These are phyloP conservation scores for Raddia distichophylla DNA, from an alignment of 176 grass and related monocot species.

Conservation along the genomic window DNA sequence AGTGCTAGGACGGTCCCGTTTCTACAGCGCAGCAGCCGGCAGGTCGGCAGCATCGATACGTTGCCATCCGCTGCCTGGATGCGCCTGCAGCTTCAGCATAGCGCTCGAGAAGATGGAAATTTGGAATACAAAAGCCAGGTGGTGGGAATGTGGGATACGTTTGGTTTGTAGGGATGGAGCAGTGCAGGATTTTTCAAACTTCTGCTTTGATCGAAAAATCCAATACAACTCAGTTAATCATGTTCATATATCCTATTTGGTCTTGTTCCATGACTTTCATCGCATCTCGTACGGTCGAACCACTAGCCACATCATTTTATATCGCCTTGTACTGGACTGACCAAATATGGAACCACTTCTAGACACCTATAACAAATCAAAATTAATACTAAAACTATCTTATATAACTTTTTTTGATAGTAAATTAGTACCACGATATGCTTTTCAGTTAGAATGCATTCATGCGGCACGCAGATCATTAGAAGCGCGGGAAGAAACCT, in stretches of 20 bases:
- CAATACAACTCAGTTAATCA: too few relatives aligned
- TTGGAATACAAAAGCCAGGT: too few relatives aligned
- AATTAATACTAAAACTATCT: neutral
- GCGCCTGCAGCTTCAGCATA: neutral
- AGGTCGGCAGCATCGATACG: conserved; percentile 7
- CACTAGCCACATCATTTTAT: too few relatives aligned
- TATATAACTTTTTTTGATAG: neutral
- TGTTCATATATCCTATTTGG: too few relatives aligned
- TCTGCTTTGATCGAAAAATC: too few relatives aligned
- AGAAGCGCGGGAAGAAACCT: conserved; percentile 32
- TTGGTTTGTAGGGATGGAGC: too few relatives aligned
- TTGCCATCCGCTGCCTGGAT: neutral
- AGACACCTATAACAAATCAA: neutral
- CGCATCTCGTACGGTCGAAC: too few relatives aligned
- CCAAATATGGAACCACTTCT: neutral
- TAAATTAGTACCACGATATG: neutral
- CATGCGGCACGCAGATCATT: conserved; percentile 28
- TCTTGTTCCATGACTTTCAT: too few relatives aligned
- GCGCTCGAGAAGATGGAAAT: neutral
- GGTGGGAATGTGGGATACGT: too few relatives aligned
- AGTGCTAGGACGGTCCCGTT: conserved; percentile 25
- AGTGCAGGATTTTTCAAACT: too few relatives aligned
- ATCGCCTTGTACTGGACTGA: too few relatives aligned
- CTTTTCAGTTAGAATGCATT: conserved; percentile 9
- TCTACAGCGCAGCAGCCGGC: conserved; percentile 21